phyloP scores from a whole-genome alignment of 768 basidiomycete genomes.

The Tylopilus felleus region DNA sequence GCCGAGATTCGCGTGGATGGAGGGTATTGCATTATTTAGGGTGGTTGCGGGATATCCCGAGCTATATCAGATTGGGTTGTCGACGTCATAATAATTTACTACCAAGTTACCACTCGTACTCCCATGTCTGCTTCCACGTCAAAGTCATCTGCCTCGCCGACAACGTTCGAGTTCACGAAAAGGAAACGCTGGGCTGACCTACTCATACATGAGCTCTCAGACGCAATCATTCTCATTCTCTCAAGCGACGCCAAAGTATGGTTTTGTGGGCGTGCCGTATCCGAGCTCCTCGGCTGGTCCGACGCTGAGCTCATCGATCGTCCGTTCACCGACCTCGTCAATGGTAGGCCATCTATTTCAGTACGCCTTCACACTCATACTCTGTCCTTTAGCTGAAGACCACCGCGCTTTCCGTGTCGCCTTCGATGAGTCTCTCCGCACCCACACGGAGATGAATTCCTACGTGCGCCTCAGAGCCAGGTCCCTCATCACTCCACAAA shows the following conservation, averaged over 20 bases:
- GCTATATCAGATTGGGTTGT: conserved; percentile 2
- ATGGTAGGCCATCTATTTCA: conserved; percentile 41
- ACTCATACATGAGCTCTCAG: conserved; percentile 70
- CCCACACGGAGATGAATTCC: conserved; percentile 48
- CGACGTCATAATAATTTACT: conserved; percentile 27
- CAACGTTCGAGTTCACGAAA: conserved; percentile 77
- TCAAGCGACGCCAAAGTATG: conserved; percentile 60
- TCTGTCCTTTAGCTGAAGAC: conserved; percentile 51
- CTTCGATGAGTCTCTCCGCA: conserved; percentile 55
- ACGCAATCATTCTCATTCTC: conserved; percentile 66
- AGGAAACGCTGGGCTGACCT: conserved; percentile 86
- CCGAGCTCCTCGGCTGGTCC: conserved; percentile 75
- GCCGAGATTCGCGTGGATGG: conserved; percentile 84
- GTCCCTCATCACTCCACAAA: conserved; percentile 26
- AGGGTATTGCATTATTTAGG: conserved; percentile 72
- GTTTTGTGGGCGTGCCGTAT: conserved; percentile 65
- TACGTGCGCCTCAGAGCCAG: conserved; percentile 61
- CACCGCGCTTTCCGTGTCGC: conserved; percentile 40
- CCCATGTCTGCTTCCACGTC: conserved; percentile 18
- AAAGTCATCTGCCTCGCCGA: conserved; percentile 2
- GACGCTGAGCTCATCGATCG: conserved; percentile 69
- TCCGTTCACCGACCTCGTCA: conserved; percentile 61
- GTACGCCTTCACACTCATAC: background rate
- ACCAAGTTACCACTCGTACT: too few relatives aligned
- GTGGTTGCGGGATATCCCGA: conserved; percentile 10